Percentiles rank a stretch among this genome's conserved stretches.
Evolutionary conservation across 495 filamentous ascomycete genomes (phyloP).

Genomic region (Penicillium verhagenii): DNA sequence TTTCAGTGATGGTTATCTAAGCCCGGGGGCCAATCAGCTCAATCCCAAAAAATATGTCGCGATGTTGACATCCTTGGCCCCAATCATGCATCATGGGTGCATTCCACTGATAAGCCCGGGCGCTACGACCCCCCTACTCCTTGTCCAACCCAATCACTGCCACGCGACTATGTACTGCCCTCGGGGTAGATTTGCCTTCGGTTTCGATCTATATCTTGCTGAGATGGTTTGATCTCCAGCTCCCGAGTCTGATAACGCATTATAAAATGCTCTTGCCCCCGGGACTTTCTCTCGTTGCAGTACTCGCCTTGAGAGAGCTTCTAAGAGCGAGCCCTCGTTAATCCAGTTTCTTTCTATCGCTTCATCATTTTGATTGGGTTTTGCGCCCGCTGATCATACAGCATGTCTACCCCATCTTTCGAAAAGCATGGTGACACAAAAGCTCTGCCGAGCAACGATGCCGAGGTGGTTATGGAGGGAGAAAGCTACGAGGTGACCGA

Average conservation of each 20-base stretch:
- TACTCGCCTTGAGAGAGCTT: not conserved
- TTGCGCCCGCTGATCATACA: not conserved
- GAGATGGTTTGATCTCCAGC: not conserved
- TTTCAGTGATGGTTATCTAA: not conserved
- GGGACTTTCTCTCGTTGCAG: not conserved
- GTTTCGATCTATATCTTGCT: not conserved
- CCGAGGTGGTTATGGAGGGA: not conserved
- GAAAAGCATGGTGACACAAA: not conserved
- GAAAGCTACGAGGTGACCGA: slow-evolving; percentile 3
- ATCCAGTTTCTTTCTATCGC: not conserved
- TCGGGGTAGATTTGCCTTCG: not conserved
- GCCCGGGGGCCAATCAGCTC: not conserved
- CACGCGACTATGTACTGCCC: not conserved
- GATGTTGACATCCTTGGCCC: not conserved
- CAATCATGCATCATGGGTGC: not conserved
- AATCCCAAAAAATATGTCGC: not conserved
- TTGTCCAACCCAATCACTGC: not conserved
- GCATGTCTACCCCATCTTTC: not conserved
- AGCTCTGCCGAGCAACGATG: not conserved
- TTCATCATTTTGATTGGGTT: not conserved
- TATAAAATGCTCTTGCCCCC: not conserved
- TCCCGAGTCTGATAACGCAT: not conserved
- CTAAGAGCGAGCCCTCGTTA: not conserved
- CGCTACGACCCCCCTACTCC: not conserved
- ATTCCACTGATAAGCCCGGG: not conserved